Base-by-base conservation (phyloP, 306 rosid genomes). In the Crataegus laevigata region DNA sequence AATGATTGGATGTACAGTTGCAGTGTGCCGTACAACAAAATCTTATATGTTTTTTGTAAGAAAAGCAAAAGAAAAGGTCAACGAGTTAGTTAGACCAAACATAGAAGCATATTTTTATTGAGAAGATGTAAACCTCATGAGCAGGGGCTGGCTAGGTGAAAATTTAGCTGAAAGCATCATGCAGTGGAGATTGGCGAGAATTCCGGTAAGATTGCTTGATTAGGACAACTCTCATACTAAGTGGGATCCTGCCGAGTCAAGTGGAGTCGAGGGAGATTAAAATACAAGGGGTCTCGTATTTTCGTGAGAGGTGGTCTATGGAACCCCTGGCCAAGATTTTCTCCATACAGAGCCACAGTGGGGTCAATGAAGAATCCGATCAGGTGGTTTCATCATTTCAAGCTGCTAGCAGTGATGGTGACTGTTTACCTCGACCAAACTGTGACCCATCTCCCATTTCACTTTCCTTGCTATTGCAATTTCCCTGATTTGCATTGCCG, bases 361-460 rank as follows among this genome's bases (percentile, higher is more conserved):
- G 59, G 42, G 28, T 42, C 68, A 6, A 21, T 26, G 59, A 60
- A 73, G 28, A 42, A 73, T 54, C 65, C 17, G 68, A 17, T 73
- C 26, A 47, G 72, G 65, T 57, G 47, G 50, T 62, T 83, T 62
- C 61, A 60, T 75, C 52, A n/a, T 34, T 29, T 36, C n/a, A 30
- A 69, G 60, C 65, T 58, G 50, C 66, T 54, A 61, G 55, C 40
- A 1, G 57, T 72, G 55, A 2, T 72, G 8, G 43, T 72, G 81
- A 84, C 51, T 61, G 75, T 78, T 77, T 64, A 88, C 73, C 88
- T 93, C 94, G 59, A 89, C 84, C 79, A 87, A 80, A 87, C 97
- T 91, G 76, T 47, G 78, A 77, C 98, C 97, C 71, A 90, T 91
- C 72, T 85, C 93, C 84, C 90, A 84, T 60, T 62, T 65, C 81